Base-by-base conservation (phyloP, 805 yeast species). In the Candida stauntonica region DNA sequence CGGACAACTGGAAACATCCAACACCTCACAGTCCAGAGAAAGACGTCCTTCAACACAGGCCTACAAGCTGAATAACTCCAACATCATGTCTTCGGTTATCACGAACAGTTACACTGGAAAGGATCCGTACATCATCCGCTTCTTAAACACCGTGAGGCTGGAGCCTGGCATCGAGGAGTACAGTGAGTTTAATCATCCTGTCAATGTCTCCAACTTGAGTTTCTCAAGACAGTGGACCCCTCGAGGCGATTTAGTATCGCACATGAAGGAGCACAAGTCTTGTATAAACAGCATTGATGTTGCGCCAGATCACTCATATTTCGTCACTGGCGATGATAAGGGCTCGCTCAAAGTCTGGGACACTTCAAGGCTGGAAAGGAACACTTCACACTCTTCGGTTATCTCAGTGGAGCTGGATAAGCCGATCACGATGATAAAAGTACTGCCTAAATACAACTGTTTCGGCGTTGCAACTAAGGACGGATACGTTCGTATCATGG, bases 261-360 rank as follows among this genome's bases (percentile, higher is more conserved):
- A 75, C 38, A 62, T 86, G 33, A 67, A 74, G 28, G 86, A 83
- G 30, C 87, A 81, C 51, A 63, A 63, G n/a, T 67, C 75, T 35
- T 52, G 77, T 3, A 65, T 88, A n/a, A 77, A 69, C 17, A 62
- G 79, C 19, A 54, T 87, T 7, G 74, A 70, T 1, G 72, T 75
- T 0, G 70, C 85, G 5, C 79, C 82, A 0, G 79, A 81, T 20
- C 71, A 77, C 13, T 73, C 73, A 17, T 81, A 75, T 46, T 79
- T 91, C 46, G 63, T 87, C 3, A 79, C 93, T 2, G 95, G 88
- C 2, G 86, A 93, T 7, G 83, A 79, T 33, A 72, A 73, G 20
- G 96, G 97, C 0, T 54, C 64, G 2, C 52, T 93, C 28, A 81
- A 77, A 46, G 60, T 91, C 0, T 93, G 97, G 97, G 94, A 86